Base-by-base conservation (phyloP, 345 rosid genomes). In the Citrus trifoliata region DNA sequence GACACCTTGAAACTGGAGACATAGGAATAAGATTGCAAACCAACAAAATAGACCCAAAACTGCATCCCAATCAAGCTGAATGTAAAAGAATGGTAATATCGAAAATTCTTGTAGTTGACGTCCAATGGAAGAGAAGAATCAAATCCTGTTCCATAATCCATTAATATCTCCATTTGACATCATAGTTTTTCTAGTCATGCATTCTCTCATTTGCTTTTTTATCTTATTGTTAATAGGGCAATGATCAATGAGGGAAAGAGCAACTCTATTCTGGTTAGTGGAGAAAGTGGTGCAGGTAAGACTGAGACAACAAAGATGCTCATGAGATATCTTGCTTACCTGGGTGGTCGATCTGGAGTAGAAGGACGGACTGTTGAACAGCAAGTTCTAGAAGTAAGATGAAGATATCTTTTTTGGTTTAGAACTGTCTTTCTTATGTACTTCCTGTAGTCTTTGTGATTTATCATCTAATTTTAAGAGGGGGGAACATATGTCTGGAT, bases 231-330 rank as follows among this genome's bases (percentile, higher is more conserved):
- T 62, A 35, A 78, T 71, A 96, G 99, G 92, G 98, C 94, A 80
- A 96, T 96, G 99, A 88, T 96, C 25, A 96, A 94, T 63, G 99
- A 96, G 83, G 98, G 98, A 73, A 96, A 94, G 88, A 96, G 98
- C 90, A 96, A 96, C 84, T 94, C 99, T n/a, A 96, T 96, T 87
- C 90, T 96, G 72, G 99, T 96, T 58, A 96, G 99, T 87, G 99
- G 99, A 80, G 99, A 96, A 90, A 96, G 99, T 80, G 99, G 99
- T 82, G 99, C 99, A 76, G 99, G 99, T 83, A 96, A 96, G 86
- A 96, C 99, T 27, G 99, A 96, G 95, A 96, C 99, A 76, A 96
- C 99, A 61, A 96, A 96, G 86, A 94, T 96, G 99, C 99, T 96
- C 69, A 96, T 96, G 99, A 91, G 98, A 12, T 96, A 96, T 85